These are phyloP conservation scores for Penicilliopsis zonata DNA, from an alignment of 495 filamentous ascomycete species.

Conservation along the genomic window DNA sequence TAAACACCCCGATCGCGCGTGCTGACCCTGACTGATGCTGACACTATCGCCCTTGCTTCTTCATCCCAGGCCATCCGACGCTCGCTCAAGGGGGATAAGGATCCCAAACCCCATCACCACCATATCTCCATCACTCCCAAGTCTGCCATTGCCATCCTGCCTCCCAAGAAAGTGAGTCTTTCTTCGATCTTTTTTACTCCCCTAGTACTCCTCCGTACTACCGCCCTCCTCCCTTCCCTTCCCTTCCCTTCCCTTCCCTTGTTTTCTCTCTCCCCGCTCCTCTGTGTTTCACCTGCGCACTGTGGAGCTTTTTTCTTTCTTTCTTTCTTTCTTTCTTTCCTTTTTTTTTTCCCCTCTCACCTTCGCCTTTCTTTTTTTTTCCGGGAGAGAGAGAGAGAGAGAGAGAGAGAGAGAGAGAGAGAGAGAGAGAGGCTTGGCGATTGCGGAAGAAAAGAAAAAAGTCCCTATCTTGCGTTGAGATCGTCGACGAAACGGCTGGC, in stretches of 20 bases:
- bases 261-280: constrained; percentile 4
- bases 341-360: constrained; percentile 2
- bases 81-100: constrained; percentile 80
- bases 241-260: constrained; percentile 2
- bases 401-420: too few relatives aligned
- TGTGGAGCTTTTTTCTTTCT: too few relatives aligned
- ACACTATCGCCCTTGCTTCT: constrained; percentile 1
- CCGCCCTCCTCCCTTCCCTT: constrained; percentile 1
- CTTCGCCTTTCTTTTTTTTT: constrained; percentile 3
- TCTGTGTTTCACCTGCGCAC: constrained; percentile 3
- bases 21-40: background rate
- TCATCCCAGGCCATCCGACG: constrained; percentile 57
- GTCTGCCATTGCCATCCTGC: constrained; percentile 85
- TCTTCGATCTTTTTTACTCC: constrained; percentile 2
- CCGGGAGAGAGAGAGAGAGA: background rate
- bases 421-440: too few relatives aligned
- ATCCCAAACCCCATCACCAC: constrained; percentile 55
- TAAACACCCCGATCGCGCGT: too few relatives aligned
- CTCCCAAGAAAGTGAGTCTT: constrained; percentile 79
- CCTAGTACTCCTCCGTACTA: constrained; percentile 4
- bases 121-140: constrained; percentile 87
- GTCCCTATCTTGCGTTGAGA: too few relatives aligned
- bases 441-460: too few relatives aligned
- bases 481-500: too few relatives aligned
- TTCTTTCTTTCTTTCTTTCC: constrained; percentile 2